These are phyloP conservation scores for Teratosphaeria nubilosa DNA, from an alignment of 2,329 filamentous ascomycete species.

Conservation along the genomic window DNA sequence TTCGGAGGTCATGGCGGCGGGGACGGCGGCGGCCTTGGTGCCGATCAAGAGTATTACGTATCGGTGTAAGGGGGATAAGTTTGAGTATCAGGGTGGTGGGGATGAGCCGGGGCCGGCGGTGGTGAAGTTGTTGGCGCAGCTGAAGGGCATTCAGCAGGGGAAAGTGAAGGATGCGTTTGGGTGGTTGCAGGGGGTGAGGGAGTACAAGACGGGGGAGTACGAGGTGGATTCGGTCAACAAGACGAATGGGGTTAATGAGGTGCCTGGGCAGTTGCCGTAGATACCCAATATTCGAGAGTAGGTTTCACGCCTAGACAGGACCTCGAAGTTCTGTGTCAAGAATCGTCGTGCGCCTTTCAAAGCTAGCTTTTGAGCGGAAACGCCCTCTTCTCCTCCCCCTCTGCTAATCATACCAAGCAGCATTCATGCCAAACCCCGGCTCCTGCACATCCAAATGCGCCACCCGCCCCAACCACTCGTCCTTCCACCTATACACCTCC, in stretches of 20 bases:
- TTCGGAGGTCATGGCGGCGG: conserved; percentile 78
- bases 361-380: no score
- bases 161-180: conserved; percentile 66
- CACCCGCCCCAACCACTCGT: conserved; percentile 69
- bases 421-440: conserved; percentile 92
- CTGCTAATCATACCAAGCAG: conserved; percentile 75
- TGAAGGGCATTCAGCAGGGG: conserved; percentile 80
- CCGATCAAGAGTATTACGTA: conserved; percentile 86
- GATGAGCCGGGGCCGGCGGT: conserved; percentile 66
- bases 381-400: no score
- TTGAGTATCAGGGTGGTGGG: conserved; percentile 45
- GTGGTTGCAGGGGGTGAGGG: conserved; percentile 50
- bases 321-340: no score
- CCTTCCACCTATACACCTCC: conserved; percentile 79
- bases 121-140: conserved; percentile 58
- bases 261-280: background rate
- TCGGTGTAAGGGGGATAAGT: conserved; percentile 45
- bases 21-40: conserved; percentile 82
- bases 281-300: no score
- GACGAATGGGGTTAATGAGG: conserved; percentile 10
- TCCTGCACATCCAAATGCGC: conserved; percentile 68
- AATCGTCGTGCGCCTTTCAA: no score
- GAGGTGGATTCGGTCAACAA: conserved; percentile 11
- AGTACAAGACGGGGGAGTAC: conserved; percentile 26
- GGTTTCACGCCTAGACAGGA: background rate